These are phyloP conservation scores for Allium sativum DNA, from an alignment of 106 monocot species.

Conservation along the genomic window DNA sequence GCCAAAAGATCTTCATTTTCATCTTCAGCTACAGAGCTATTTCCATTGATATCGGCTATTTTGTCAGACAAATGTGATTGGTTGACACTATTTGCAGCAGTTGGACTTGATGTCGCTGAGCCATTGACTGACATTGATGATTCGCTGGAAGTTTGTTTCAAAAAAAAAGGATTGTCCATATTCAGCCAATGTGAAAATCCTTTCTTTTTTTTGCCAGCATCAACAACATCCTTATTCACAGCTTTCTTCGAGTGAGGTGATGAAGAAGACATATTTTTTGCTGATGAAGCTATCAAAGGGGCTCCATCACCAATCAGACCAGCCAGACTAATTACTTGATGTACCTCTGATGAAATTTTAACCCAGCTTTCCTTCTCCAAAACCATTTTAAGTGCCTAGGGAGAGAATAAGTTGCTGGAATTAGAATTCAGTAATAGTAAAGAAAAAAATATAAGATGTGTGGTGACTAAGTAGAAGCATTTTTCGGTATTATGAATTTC, in stretches of 20 bases:
- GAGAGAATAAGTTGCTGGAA: not conserved
- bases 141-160: slow-evolving; percentile 43
- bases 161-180: slow-evolving; percentile 64
- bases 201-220: slow-evolving; percentile 32
- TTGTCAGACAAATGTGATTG: slow-evolving; percentile 19
- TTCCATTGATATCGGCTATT: slow-evolving; percentile 27
- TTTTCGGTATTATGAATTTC: not conserved
- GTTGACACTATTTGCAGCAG: slow-evolving; percentile 29
- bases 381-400: slow-evolving; percentile 91
- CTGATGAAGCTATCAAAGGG: slow-evolving; percentile 48
- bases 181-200: slow-evolving; percentile 78
- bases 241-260: slow-evolving; percentile 27
- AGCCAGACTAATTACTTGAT: slow-evolving; percentile 73
- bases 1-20: slow-evolving; percentile 96
- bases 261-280: slow-evolving; percentile 20
- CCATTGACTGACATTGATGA: slow-evolving; percentile 35
- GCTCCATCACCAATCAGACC: slow-evolving; percentile 97
- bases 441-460: not conserved
- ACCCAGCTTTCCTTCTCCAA: slow-evolving; percentile 90
- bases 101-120: slow-evolving; percentile 11
- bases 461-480: not conserved
- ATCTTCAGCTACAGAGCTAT: slow-evolving; percentile 48
- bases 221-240: slow-evolving; percentile 9
- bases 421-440: not conserved
- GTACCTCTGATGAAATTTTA: slow-evolving; percentile 56